phyloP scores from a whole-genome alignment of 1,139 yeast species.

The Yarrowia galli region DNA sequence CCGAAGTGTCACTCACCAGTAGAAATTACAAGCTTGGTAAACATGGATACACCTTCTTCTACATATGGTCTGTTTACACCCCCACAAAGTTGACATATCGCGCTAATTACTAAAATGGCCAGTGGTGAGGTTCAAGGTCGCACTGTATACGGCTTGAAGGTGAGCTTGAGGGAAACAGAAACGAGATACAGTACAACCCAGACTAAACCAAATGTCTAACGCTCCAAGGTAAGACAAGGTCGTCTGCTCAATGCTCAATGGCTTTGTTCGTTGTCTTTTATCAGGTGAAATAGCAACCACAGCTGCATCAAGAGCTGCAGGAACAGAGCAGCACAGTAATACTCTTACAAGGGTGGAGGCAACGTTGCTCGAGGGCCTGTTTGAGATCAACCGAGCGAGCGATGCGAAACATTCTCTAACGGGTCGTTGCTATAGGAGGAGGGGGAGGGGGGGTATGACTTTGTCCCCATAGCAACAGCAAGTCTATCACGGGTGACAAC shows the following conservation, averaged over 20 bases:
- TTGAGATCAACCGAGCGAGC: neutral
- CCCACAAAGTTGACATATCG: conserved; percentile 1
- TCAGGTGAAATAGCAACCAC: neutral
- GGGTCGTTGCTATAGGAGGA: neutral
- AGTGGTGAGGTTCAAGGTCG: neutral
- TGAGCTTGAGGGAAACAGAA: neutral
- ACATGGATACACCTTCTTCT: no score
- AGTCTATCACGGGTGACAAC: no score
- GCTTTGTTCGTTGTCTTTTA: neutral
- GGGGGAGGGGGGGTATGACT: no score
- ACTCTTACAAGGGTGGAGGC: neutral
- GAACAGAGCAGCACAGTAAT: neutral
- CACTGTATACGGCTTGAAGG: neutral
- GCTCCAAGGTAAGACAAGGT: neutral
- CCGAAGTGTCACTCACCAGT: no score
- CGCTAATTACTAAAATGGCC: neutral
- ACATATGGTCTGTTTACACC: neutral
- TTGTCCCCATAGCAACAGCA: no score
- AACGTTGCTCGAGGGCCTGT: conserved; percentile 2
- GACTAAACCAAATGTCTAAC: no score
- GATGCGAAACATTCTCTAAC: no score
- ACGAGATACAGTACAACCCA: no score
- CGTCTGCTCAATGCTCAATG: conserved; percentile 9
- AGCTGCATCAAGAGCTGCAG: neutral
- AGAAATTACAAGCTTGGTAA: no score